A percentile compares a stretch with the other conserved stretches of the same genome.
Evolutionary conservation across 1,139 yeast species (phyloP).

Genomic region (Yamadazyma sp.): DNA sequence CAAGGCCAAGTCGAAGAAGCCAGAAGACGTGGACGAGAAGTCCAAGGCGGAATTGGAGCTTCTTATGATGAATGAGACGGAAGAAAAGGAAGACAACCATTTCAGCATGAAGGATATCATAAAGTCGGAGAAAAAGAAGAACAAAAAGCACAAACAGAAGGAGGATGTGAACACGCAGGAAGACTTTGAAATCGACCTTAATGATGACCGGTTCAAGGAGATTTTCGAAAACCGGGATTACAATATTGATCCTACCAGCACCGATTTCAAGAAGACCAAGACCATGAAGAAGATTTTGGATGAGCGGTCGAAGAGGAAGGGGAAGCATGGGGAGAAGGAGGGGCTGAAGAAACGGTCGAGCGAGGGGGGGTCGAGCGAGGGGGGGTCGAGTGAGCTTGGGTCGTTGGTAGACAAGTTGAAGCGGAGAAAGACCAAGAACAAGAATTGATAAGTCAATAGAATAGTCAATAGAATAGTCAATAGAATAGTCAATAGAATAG

Average conservation of each 20-base stretch:
- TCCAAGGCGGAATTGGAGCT: constrained; percentile 72
- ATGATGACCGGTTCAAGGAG: constrained; percentile 86
- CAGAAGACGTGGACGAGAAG: constrained; percentile 35
- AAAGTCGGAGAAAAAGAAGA: constrained; percentile 67
- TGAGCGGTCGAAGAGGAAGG: constrained; percentile 63
- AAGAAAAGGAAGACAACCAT: constrained; percentile 50
- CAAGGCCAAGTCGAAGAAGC: constrained; percentile 16
- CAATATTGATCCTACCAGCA: constrained; percentile 87
- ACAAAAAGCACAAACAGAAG: constrained; percentile 41
- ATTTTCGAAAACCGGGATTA: constrained; percentile 85
- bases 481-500: not conserved
- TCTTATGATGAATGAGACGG: constrained; percentile 66
- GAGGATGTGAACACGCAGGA: constrained; percentile 50
- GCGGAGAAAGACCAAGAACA: constrained; percentile 19
- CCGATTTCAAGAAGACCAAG: constrained; percentile 83
- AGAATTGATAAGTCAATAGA: not conserved
- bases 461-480: too few species aligned
- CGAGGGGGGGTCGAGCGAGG: constrained; percentile 6
- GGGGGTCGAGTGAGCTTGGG: constrained; percentile 14
- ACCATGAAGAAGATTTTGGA: constrained; percentile 81
- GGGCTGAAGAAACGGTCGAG: constrained; percentile 8
- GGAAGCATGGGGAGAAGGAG: constrained; percentile 6
- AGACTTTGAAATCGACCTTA: constrained; percentile 64
- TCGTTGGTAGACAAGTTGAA: constrained; percentile 40
- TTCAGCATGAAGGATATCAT: constrained; percentile 79